phyloP scores from a whole-genome alignment of 2,329 filamentous ascomycete genomes.

The Nemania sp. region DNA sequence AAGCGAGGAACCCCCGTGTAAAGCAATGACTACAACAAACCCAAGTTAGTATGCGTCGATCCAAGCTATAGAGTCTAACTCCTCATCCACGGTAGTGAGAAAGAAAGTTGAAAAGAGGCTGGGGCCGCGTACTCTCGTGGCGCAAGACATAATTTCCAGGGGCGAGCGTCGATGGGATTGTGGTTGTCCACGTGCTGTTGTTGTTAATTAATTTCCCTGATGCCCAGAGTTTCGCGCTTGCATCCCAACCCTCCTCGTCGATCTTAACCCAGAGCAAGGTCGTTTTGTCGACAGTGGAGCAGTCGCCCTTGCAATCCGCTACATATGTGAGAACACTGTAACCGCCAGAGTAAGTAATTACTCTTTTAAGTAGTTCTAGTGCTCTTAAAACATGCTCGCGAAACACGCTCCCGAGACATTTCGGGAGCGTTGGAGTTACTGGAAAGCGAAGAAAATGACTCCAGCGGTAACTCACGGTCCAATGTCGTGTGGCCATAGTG shows the following conservation, averaged over 20 bases:
- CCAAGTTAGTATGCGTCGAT: conserved; percentile 6
- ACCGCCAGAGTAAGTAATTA: no score
- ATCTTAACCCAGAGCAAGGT: conserved; percentile 49
- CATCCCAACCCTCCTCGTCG: conserved; percentile 46
- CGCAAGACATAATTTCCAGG: conserved; percentile 63
- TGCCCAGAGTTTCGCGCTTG: conserved; percentile 49
- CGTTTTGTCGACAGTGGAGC: conserved; percentile 19
- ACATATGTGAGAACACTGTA: conserved; percentile 53
- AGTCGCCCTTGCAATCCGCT: conserved; percentile 45
- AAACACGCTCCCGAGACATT: no score
- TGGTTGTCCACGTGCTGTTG: conserved; percentile 60
- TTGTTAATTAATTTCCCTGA: conserved; percentile 57
- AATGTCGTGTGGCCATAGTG: conserved; percentile 50
- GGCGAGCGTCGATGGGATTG: conserved; percentile 56
- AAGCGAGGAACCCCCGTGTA: conserved; percentile 54
- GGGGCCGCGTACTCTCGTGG: conserved; percentile 54
- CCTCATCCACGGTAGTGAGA: neutral
- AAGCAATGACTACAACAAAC: conserved; percentile 54
- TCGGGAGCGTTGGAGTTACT: no score
- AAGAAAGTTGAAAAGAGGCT: neutral
- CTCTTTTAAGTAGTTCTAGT: no score
- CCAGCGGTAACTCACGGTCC: no score
- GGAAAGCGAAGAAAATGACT: no score
- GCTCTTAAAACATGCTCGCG: no score
- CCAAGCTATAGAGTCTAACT: neutral